Base-by-base conservation (phyloP, 345 rosid genomes). In the Gossypium thurberi region DNA sequence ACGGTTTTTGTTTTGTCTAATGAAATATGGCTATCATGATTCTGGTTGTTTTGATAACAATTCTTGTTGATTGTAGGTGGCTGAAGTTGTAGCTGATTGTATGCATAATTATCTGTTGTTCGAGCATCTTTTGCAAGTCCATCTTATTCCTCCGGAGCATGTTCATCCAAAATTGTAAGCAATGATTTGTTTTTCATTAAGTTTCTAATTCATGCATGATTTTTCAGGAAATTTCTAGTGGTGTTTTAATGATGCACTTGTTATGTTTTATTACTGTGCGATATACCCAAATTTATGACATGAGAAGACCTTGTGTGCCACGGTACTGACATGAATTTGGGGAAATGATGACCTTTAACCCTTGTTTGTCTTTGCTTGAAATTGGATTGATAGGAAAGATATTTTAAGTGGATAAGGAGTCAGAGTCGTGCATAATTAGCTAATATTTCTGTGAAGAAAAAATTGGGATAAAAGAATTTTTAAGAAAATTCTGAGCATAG, bases 161-260 rank as follows among this genome's bases (percentile, higher is more conserved):
- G 92, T 95, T 74, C 94, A 89, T 79, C 94, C 97, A 6, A 92
- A 85, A 71, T 43, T 95, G 99, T 95, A 82, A 90, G 85, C 52
- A 21, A 42, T 67, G 42, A 51, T 15, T 26, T 15, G 26, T 15
- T 18, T 28, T 20, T 17, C 0, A 11, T 7, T 72, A 15, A 23
- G 56, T 51, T 64, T 64, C 57, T 20, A 48, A 26, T 8, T 28
- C 2, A 47, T 74, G n/a, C 12, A 11, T 55, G 1, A 42, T 13
- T 55, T 53, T 17, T 57, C 6, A 4, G 33, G 40, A 70, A 55
- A 6, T n/a, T 68, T 50, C 23, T 25, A 14, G 14, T 48, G 21
- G 40, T 9, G 8, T 43, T 43, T 5, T 7, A 40, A 42, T 20
- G 10, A 20, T 65, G 51, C 10, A 3, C 15, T 17, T 26, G 47